Evolutionary conservation across 1,284 basidiomycete species (phyloP), one percentile per base, ranked within the genome.

Genomic region (Sanghuangporus sanghuang): DNA sequence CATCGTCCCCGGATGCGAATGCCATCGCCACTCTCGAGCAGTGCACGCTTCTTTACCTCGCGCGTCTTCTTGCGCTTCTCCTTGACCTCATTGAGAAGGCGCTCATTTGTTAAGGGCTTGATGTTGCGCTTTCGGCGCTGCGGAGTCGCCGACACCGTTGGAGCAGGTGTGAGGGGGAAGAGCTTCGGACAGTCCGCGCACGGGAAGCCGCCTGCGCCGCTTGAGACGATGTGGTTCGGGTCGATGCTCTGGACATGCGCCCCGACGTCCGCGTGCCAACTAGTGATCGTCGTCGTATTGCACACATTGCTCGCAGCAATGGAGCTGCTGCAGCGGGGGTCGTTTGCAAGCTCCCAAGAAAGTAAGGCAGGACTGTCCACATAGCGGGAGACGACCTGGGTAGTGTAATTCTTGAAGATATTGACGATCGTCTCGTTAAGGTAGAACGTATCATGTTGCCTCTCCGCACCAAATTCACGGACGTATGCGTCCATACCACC

Each of bases 281-380:
- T 46, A 3, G 86, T 88, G 49, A 88, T 69, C 27, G 78, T 81
- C 35, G 72, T 74, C 14, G 85, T 77, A 49, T 73, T 78, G 70
- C 87, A 88, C 11, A 46, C 58, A 3, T 68, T 12, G 23, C 77
- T 75, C 18, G 79, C 71, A 6, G 74, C 64, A 4, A 88, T 32
- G 7, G 82, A 79, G 8, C 86, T 88, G 62, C 76, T 79, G 66
- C 85, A 87, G 79, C 84, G 81, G 5, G 85, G 78, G 68, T 88
- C 86, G 69, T 88, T 88, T 18, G 84, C 86, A 66, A 86, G 68
- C 71, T 88, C 83, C 83, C 86, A 89, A 27, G 77, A 77, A 65
- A 88, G 78, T 61, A 89, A 70, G 18, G 78, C 73, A 1, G 84
- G 72, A 59, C 77, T 79, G 63, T 84, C 75, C 21, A 75, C 73